Base-by-base conservation (phyloP, 2,329 filamentous ascomycete species). In the Talaromyces funiculosus region DNA sequence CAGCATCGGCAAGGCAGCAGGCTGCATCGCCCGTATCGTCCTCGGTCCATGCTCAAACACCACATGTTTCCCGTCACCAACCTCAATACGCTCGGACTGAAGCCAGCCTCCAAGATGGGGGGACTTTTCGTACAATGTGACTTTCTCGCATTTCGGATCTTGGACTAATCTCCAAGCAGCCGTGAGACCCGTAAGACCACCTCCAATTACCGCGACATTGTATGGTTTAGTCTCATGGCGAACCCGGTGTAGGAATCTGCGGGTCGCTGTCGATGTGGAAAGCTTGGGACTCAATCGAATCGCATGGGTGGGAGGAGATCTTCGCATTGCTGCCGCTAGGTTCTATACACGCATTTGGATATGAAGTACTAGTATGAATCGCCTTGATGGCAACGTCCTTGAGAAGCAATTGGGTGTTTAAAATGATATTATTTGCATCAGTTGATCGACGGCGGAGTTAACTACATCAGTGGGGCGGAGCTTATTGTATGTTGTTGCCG, bases 11-110 rank as follows among this genome's bases (percentile, higher is more conserved):
- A 88, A 72, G 59, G 88, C 87, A 68, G 87, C 84, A 62, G 81
- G 74, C 62, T 66, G 71, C 65, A 72, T 80, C 65, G 75, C 84
- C 61, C 89, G 82, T 66, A 96, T 76, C 58, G 90, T 90, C 67
- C 93, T 84, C 22, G 94, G 90, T 0, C 93, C 94, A 66, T 85
- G 84, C 77, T 99, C 93, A 68, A 97, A 91, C 29, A 90, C 75
- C 35, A 96, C 83, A 53, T 81, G 75, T 22, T 81, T 80, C 16
- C 85, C 89, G 38, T 82, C 80, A 37, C 82, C 80, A 4, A 81
- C 75, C 1, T 83, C 73, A 12, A 89, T 80, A 55, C 77, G 77
- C 65, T 87, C 82, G 1, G 89, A 91, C 64, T 86, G 78, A 42
- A 97, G 80, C 92, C 92, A 97, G 49, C 94, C 94, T 45, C 94